phyloP scores from a whole-genome alignment of 179 eudicot genomes.

The Silene noctiflora region DNA sequence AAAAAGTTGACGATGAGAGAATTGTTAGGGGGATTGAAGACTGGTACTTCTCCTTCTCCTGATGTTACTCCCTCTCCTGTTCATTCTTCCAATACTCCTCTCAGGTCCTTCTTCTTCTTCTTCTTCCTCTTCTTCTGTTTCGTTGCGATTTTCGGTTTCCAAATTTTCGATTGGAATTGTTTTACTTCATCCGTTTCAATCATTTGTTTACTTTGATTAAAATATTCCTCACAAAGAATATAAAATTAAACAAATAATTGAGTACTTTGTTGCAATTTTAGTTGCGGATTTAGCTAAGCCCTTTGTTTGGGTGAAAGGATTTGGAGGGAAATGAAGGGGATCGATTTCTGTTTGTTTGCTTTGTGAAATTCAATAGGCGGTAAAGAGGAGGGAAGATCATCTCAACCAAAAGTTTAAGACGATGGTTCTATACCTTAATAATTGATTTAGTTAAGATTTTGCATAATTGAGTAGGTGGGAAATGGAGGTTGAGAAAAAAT shows the following conservation, averaged over 20 bases:
- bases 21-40: slow-evolving; percentile 62
- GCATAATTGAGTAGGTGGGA: not conserved
- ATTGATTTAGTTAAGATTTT: no score
- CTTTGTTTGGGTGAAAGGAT: not conserved
- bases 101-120: slow-evolving; percentile 1
- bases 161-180: not conserved
- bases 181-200: no score
- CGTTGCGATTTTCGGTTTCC: not conserved
- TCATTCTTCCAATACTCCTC: slow-evolving; percentile 31
- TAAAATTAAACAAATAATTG: no score
- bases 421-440: no score
- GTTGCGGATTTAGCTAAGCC: not conserved
- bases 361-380: no score
- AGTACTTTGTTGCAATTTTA: no score
- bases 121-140: no score
- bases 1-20: slow-evolving; percentile 50
- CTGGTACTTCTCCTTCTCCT: slow-evolving; percentile 23
- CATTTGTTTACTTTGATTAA: no score
- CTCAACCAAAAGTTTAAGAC: no score
- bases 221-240: no score
- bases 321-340: not conserved
- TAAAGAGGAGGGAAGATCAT: no score
- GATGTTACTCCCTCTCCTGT: slow-evolving; percentile 28
- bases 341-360: no score
- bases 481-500: not conserved